Evolutionary conservation across 306 rosid genomes (phyloP).

Genomic region (Dalbergia cochinchinensis): DNA sequence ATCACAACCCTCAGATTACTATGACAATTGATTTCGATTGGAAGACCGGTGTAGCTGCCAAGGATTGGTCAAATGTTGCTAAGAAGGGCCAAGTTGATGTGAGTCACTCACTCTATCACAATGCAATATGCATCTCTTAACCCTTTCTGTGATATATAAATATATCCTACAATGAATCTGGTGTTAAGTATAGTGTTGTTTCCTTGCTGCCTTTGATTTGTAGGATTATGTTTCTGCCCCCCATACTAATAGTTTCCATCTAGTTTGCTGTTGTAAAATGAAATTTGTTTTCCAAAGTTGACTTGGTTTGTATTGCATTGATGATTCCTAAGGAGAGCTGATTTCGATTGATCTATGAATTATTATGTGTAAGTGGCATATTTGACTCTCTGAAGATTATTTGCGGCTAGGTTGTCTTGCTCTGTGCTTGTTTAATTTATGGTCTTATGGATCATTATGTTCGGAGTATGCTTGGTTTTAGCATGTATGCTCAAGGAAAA

Average conservation of each 20-base stretch:
- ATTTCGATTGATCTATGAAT: conserved; percentile 10
- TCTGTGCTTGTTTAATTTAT: conserved; percentile 7
- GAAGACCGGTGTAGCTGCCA: conserved; percentile 92
- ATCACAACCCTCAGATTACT: conserved; percentile 62
- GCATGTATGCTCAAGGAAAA: not conserved
- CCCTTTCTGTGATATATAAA: not conserved
- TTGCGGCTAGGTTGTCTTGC: conserved; percentile 17
- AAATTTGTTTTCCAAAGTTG: not conserved
- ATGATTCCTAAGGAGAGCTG: conserved; percentile 21
- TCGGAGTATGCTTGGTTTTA: not conserved
- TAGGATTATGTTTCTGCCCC: not conserved
- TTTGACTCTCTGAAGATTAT: conserved; percentile 29
- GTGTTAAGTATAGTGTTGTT: conserved; percentile 19
- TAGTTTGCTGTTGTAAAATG: not conserved
- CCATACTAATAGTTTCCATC: conserved; percentile 2
- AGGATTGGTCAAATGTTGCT: conserved; percentile 96
- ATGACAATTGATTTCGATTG: conserved; percentile 86
- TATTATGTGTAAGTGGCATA: conserved; percentile 15
- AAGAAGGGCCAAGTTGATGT: conserved; percentile 95
- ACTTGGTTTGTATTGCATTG: conserved; percentile 1
- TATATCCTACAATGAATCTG: not conserved
- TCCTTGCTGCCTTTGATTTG: not conserved
- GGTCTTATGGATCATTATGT: conserved; percentile 12
- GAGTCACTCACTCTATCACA: conserved; percentile 40
- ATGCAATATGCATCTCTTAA: not conserved